A percentile compares a stretch with the other conserved stretches of the same genome.
phyloP scores from a whole-genome alignment of 2,329 filamentous ascomycete species.

The Cercospora canescens region DNA sequence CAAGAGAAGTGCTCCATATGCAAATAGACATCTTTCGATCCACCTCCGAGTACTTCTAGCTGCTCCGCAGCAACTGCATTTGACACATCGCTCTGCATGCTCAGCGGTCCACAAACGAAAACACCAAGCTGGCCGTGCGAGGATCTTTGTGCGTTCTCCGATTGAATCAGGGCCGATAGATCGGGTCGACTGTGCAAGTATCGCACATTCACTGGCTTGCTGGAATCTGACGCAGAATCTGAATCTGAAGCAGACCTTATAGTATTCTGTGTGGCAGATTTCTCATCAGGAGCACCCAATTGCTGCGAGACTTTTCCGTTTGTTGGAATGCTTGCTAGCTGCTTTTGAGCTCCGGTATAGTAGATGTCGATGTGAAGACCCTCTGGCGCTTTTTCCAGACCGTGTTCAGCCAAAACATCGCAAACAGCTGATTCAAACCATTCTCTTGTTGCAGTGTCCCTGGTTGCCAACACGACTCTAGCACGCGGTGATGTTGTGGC shows the following conservation, averaged over 20 bases:
- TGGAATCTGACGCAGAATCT: constrained; percentile 13
- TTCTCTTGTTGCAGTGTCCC: constrained; percentile 34
- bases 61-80: constrained; percentile 49
- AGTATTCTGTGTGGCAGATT: not conserved
- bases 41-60: constrained; percentile 36
- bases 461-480: constrained; percentile 35
- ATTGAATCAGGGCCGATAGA: constrained; percentile 32
- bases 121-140: constrained; percentile 33
- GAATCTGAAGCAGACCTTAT: constrained; percentile 12
- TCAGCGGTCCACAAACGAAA: constrained; percentile 46
- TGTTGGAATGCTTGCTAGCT: not conserved
- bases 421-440: constrained; percentile 39
- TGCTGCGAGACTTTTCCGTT: constrained; percentile 6
- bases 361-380: constrained; percentile 21
- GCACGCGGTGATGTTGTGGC: not conserved
- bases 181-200: constrained; percentile 34
- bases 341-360: constrained; percentile 18
- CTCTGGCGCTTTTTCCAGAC: constrained; percentile 11
- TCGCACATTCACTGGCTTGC: not conserved
- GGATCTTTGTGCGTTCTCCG: constrained; percentile 21
- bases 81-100: constrained; percentile 50
- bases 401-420: constrained; percentile 30
- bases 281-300: constrained; percentile 9
- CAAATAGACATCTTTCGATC: constrained; percentile 41
- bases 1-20: constrained; percentile 51